Base-by-base conservation (phyloP, 768 basidiomycete species). In the Auricularia sp. region DNA sequence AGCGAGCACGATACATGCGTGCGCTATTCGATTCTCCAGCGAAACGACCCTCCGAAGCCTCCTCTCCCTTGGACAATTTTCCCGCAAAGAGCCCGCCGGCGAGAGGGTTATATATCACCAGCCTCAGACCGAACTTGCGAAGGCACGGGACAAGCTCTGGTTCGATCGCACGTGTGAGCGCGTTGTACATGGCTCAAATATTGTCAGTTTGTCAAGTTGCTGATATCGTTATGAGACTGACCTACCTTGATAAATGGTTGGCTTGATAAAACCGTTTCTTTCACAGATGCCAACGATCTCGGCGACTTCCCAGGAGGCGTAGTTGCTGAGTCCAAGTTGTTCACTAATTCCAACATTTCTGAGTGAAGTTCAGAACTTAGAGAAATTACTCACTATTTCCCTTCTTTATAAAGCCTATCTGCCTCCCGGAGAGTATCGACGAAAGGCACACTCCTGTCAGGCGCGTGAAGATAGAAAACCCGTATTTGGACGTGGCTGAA, bases 251-350 rank as follows among this genome's bases (percentile, higher is more conserved):
- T 86, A 86, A 4, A 80, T 81, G 33, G 79, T 82, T 2, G 84
- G 84, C 66, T 78, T 74, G 12, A 85, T 77, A 66, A 79, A 86
- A 2, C 80, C 80, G 23, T 84, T 82, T 3, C 76, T 74, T 61
- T 76, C 81, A 72, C 83, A 84, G 35, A 86, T 85, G 0, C 77
- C 76, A 1, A 84, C 80, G 33, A 86, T 78, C 68, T 85, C 84
- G 3, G 84, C 83, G 14, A 85, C 83, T 71, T 87, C 84, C 82
- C 83, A 86, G 0, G 84, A 78, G 1, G 72, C 64, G 51, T 76
- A 87, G 71, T 87, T 87, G 68, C 84, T 86, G 66, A 87, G 75
- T 2, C 86, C 84, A 64, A 87, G 83, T n/a, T 79, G 77, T 65
- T 84, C 81, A 69, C 81, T 83, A 63, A 12, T 1, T 14, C 11